Percentiles rank a stretch among this genome's conserved stretches.
phyloP scores from a whole-genome alignment of 306 rosid genomes.

The Vigna angularis region DNA sequence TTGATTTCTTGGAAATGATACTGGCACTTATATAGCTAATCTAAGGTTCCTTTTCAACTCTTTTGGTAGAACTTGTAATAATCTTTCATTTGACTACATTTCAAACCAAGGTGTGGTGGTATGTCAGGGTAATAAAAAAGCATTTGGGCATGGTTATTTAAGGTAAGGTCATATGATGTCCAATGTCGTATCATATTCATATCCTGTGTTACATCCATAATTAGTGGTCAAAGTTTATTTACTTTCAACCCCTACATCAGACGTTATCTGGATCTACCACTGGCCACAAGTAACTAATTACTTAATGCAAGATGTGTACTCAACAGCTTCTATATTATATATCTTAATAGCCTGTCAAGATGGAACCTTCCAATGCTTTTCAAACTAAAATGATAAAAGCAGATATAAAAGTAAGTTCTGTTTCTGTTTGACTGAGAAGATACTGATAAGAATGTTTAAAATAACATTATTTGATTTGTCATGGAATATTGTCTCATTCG shows the following conservation, averaged over 20 bases:
- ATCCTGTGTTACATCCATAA: not conserved
- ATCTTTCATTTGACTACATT: constrained; percentile 18
- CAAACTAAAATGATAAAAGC: not conserved
- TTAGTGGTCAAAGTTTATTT: not conserved
- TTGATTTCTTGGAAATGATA: constrained; percentile 25
- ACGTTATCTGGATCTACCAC: not conserved
- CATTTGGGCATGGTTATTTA: not conserved
- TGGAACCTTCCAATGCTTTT: constrained; percentile 1
- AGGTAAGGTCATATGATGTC: not conserved
- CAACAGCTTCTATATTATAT: not conserved
- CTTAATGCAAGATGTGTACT: not conserved
- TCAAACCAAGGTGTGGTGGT: constrained; percentile 17
- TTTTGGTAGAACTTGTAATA: not conserved
- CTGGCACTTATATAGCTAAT: constrained; percentile 11
- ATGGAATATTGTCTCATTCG: constrained; percentile 22
- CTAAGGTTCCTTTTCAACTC: constrained; percentile 35
- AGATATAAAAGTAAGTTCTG: not conserved
- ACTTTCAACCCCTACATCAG: not conserved
- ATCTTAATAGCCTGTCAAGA: not conserved
- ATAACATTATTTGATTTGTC: constrained; percentile 26
- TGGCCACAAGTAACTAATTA: constrained; percentile 1
- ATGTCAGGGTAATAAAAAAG: constrained; percentile 5
- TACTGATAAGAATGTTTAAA: constrained; percentile 26
- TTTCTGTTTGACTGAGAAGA: not conserved
- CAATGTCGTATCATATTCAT: not conserved